These are phyloP conservation scores for Sechiopsis laciniata DNA, from an alignment of 306 rosid species.

Conservation along the genomic window DNA sequence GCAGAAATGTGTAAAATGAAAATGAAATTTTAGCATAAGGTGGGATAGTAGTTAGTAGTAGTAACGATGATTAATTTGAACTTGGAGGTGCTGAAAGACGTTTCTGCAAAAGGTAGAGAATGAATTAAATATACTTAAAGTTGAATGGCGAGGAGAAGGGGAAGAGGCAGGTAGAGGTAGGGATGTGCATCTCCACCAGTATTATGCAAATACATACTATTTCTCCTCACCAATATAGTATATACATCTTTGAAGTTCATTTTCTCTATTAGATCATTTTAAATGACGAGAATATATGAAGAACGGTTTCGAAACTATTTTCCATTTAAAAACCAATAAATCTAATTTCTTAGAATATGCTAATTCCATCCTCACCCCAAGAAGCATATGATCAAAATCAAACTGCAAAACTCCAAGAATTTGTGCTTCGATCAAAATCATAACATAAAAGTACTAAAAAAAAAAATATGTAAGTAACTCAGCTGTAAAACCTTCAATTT, in stretches of 20 bases:
- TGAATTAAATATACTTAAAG: too few relatives aligned
- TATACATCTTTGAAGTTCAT: background rate
- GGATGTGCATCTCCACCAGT: too few relatives aligned
- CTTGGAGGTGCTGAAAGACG: too few relatives aligned
- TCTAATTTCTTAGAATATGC: background rate
- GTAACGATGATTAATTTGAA: too few relatives aligned
- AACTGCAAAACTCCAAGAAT: background rate
- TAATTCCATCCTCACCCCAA: background rate
- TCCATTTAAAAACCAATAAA: conserved; percentile 5
- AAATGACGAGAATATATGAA: background rate
- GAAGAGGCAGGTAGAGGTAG: too few relatives aligned
- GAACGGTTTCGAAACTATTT: background rate
- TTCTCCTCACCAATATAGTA: background rate
- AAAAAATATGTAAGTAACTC: background rate
- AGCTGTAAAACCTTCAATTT: background rate
- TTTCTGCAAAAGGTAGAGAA: too few relatives aligned
- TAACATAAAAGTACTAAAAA: background rate
- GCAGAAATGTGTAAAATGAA: too few relatives aligned
- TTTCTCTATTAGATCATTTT: background rate
- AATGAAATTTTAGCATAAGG: too few relatives aligned
- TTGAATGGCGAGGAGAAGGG: too few relatives aligned
- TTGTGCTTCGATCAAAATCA: background rate
- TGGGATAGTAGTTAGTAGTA: too few relatives aligned
- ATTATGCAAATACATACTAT: background rate
- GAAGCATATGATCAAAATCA: background rate